Conservation (phyloP, 2,329 filamentous ascomycete genomes). For the Trichoderma endophyticum region DNA sequence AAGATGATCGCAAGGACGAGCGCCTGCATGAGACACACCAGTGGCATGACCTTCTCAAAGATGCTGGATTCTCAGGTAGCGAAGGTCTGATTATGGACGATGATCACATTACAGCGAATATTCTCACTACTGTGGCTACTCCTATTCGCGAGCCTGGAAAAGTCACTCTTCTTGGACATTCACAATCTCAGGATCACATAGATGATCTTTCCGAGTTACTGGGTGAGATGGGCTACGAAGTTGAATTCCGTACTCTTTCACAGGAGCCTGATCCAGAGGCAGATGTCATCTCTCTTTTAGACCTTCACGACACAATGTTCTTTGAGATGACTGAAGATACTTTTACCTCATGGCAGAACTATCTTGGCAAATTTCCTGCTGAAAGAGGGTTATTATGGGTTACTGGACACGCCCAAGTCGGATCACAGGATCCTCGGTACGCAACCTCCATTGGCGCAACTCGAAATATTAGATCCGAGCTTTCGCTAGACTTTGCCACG, state of each 20-base stretch:
- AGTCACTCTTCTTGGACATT: neutral
- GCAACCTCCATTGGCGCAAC: slow-evolving; percentile 10
- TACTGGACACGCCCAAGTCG: slow-evolving; percentile 13
- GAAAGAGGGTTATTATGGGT: slow-evolving; percentile 17
- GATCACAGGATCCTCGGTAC: slow-evolving; percentile 11
- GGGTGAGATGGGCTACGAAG: slow-evolving; percentile 6
- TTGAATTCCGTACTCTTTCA: slow-evolving; percentile 14
- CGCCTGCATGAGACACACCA: neutral
- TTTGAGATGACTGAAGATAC: neutral
- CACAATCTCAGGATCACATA: neutral
- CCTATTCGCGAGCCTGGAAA: neutral
- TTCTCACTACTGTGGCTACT: neutral
- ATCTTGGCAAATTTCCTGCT: neutral
- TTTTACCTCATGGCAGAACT: neutral
- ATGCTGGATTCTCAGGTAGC: slow-evolving; percentile 13
- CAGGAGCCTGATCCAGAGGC: neutral
- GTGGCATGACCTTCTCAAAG: slow-evolving; percentile 8
- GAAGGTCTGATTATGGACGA: slow-evolving; percentile 15
- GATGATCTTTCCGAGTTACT: neutral
- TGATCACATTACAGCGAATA: neutral
- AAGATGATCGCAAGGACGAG: neutral
- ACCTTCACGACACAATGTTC: slow-evolving; percentile 11
- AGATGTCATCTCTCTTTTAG: neutral
- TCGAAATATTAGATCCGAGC: slow-evolving; percentile 14
- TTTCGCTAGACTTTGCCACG: slow-evolving; percentile 16